These are phyloP conservation scores for Penicillium roqueforti DNA, from an alignment of 495 filamentous ascomycete genomes.

Conservation along the genomic window DNA sequence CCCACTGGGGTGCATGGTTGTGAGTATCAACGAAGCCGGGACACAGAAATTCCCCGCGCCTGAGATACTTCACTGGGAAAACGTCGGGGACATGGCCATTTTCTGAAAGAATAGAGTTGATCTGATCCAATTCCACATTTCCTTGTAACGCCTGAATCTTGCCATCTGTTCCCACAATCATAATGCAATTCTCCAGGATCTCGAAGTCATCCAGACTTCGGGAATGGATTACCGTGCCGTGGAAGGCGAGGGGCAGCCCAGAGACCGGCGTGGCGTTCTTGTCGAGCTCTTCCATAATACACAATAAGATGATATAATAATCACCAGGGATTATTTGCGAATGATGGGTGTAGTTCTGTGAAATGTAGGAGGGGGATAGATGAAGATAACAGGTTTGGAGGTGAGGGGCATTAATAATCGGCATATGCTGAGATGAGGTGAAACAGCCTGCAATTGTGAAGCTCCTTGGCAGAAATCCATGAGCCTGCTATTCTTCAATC, in stretches of 20 bases:
- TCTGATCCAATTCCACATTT: conserved; percentile 11
- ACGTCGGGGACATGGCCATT: conserved; percentile 31
- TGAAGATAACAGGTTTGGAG: not conserved
- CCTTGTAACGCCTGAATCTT: conserved; percentile 36
- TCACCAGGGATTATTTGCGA: not conserved
- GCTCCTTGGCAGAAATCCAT: not conserved
- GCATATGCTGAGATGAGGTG: no score
- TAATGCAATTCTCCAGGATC: conserved; percentile 44
- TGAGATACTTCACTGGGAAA: conserved; percentile 37
- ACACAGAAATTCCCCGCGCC: conserved; percentile 50
- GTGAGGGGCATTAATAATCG: conserved; percentile 1
- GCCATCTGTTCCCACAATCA: conserved; percentile 40
- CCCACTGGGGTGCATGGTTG: conserved; percentile 63
- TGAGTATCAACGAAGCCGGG: conserved; percentile 64
- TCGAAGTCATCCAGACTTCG: conserved; percentile 35
- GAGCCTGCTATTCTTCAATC: not conserved
- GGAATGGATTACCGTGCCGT: conserved; percentile 54
- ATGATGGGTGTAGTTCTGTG: not conserved
- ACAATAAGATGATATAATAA: not conserved
- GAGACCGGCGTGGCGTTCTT: conserved; percentile 14
- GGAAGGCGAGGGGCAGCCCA: conserved; percentile 37
- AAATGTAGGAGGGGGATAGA: not conserved
- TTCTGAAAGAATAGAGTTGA: conserved; percentile 21
- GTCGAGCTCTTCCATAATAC: conserved; percentile 13
- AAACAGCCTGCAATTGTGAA: not conserved